phyloP scores from a whole-genome alignment of 2,329 filamentous ascomycete species.

The Sordariomycetes sp. region DNA sequence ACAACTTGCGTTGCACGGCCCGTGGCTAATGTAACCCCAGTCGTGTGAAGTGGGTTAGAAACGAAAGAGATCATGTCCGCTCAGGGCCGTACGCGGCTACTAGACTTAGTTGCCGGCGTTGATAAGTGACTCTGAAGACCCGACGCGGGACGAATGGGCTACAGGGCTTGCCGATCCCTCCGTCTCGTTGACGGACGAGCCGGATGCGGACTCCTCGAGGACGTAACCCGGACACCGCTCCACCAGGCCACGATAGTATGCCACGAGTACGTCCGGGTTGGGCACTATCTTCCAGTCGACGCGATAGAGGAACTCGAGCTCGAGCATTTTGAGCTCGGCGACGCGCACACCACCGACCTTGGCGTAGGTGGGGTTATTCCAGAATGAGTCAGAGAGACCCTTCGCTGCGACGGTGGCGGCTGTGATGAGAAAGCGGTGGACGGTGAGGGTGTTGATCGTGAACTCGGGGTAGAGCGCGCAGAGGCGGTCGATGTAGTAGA shows the following conservation, averaged over 20 bases:
- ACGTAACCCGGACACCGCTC: conserved; percentile 49
- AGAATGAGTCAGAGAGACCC: conserved; percentile 91
- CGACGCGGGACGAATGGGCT: not conserved
- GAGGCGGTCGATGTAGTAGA: conserved; percentile 94
- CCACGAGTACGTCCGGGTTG: conserved; percentile 82
- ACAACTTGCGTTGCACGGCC: not conserved
- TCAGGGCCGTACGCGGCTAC: not conserved
- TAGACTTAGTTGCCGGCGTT: not conserved
- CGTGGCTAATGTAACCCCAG: not conserved
- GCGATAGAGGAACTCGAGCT: conserved; percentile 84
- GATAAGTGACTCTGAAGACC: not conserved
- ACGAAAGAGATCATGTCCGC: not conserved
- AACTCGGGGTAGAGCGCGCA: conserved; percentile 90
- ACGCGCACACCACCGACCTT: conserved; percentile 87
- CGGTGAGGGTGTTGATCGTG: conserved; percentile 90
- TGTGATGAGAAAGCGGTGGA: conserved; percentile 94
- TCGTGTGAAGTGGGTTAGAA: not conserved
- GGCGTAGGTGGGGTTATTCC: conserved; percentile 96
- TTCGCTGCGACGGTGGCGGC: conserved; percentile 94
- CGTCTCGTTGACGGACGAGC: not conserved
- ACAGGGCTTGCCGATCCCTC: not conserved
- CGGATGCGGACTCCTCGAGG: conserved; percentile 26
- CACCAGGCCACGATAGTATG: conserved; percentile 85
- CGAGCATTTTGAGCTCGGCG: conserved; percentile 78
- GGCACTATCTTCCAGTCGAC: conserved; percentile 97